Evolutionary conservation across 2,329 filamentous ascomycete species (phyloP), one percentile per base, ranked within the genome.

Genomic region (Harringtonia aguacate): DNA sequence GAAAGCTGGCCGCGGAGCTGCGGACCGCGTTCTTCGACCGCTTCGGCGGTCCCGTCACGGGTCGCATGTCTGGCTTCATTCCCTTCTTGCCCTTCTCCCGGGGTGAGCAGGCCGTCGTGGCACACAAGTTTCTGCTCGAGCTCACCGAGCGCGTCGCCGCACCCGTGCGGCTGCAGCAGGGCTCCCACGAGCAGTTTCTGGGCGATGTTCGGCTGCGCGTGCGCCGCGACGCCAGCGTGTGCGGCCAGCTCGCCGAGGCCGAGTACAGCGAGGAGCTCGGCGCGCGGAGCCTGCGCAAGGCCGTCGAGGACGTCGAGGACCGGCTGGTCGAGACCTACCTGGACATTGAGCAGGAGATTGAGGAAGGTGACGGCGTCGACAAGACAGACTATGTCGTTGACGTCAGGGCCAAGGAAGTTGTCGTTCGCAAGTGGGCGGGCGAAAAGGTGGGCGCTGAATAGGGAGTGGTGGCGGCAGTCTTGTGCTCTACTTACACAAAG

Each of bases 71-170:
- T 9, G 43, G 44, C 15, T 38, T 48, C 20, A 46, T 48, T 10
- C 46, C 46, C 21, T 48, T 48, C 10, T 14, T 48, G 43, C 43
- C 46, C 31, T 48, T 48, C 13, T 48, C 46, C 29, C 24, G 12
- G 29, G 43, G 43, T 28, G 46, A 48, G 38, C 46, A 48, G 38
- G 43, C 43, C 8, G 46, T 46, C 3, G 46, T 48, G 21, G 29
- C 33, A 17, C 46, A 48, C 43, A 48, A 48, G 34, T 48, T 46
- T 17, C 21, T 46, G 36, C 14, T 41, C 14, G 41, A 44, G 17
- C 34, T 48, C n/a, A 21, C 34, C 2, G 34, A 36, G n/a, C 17
- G 28, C 9, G 43, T 46, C 4, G 36, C 46, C 14, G 18, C 17
- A 14, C 43, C 46, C 2, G 42, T 47, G 15, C 28, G 12, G n/a